Evolutionary conservation across 2,329 filamentous ascomycete species (phyloP), one percentile per base, ranked within the genome.

Genomic region (Dactylellina haptotyla): DNA sequence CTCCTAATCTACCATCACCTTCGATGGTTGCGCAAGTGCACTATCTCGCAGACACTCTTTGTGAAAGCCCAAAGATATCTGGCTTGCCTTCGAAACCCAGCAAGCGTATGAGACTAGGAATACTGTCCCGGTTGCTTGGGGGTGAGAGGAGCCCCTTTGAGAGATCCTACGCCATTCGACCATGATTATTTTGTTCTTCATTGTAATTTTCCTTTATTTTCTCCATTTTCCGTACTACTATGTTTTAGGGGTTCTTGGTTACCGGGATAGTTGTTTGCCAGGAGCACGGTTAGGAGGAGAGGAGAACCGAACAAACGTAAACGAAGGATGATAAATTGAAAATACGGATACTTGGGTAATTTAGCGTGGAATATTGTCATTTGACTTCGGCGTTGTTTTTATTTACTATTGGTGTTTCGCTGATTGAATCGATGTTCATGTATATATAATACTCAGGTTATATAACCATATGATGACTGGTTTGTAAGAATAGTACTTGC

Each of bases 1-100:
- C 77, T 20, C 77, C 77, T 16, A 30, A 34, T 12, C 61, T 76
- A 16, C 76, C 76, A 25, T 75, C 76, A 26, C 72, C 69, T 8
- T 62, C 69, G 43, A 34, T 61, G 5, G 26, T 74, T 12, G 37
- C 69, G 8, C 69, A 74, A 32, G 48, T 66, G 3, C 69, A 74
- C 20, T 66, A 57, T 26, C 62, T 74, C 12, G 43, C 39, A 9
- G 69, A 66, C 5, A 34, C 39, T 23, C 10, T 45, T 4, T 28
- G 59, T 20, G 59, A 72, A 10, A 72, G 67, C 37, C 67, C 67
- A 4, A 72, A 62, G 48, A 25, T 34, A 6, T 16, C 37, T n/a
- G 56, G 25, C 30, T 26, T 72, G n/a, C 67, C 67, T 18, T 26
- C 34, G 30, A 72, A 72, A 26, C 43, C 59, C 2, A 65, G 51